Conservation (phyloP, 805 yeast species). For the Wilhelminamyces savonicus region DNA sequence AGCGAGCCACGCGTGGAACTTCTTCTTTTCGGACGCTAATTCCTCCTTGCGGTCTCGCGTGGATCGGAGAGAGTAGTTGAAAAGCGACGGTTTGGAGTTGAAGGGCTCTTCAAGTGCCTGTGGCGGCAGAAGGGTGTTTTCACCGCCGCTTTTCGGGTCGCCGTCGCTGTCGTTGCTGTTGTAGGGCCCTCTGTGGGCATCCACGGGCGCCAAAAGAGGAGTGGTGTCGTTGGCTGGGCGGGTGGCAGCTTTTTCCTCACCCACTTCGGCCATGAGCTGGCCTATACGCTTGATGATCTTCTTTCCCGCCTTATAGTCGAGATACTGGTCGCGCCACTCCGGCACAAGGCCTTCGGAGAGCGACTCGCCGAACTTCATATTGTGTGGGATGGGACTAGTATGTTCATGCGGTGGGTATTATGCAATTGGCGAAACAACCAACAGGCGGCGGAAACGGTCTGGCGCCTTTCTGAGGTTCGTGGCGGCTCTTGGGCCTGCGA, state of each 20-base stretch:
- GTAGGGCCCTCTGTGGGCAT: neutral
- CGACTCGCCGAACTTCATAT: slow-evolving; percentile 67
- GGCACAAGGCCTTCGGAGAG: slow-evolving; percentile 68
- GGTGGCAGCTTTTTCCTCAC: neutral
- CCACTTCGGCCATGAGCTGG: slow-evolving; percentile 8
- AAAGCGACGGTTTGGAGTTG: neutral
- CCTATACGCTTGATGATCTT: slow-evolving; percentile 39
- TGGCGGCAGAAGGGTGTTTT: neutral
- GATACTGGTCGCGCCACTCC: slow-evolving; percentile 80
- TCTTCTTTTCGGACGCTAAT: slow-evolving; percentile 32
- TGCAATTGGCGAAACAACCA: too few relatives aligned
- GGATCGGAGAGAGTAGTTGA: slow-evolving; percentile 15
- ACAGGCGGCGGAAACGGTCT: too few relatives aligned
- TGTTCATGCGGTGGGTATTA: too few relatives aligned
- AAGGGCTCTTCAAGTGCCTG: too few relatives aligned
- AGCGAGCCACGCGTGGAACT: slow-evolving; percentile 66
- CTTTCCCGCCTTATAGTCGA: slow-evolving; percentile 63
- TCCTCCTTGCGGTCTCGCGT: slow-evolving; percentile 12
- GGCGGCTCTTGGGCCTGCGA: neutral
- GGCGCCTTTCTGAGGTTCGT: slow-evolving; percentile 7
- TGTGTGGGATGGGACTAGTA: too few relatives aligned
- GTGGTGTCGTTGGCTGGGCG: slow-evolving; percentile 1
- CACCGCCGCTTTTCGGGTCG: slow-evolving; percentile 1
- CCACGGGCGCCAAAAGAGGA: slow-evolving; percentile 3
- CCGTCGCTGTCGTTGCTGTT: too few relatives aligned